Percentiles rank a stretch among this genome's conserved stretches.
Conservation (phyloP, 768 basidiomycete species). For the Pleurotus ostreatus region DNA sequence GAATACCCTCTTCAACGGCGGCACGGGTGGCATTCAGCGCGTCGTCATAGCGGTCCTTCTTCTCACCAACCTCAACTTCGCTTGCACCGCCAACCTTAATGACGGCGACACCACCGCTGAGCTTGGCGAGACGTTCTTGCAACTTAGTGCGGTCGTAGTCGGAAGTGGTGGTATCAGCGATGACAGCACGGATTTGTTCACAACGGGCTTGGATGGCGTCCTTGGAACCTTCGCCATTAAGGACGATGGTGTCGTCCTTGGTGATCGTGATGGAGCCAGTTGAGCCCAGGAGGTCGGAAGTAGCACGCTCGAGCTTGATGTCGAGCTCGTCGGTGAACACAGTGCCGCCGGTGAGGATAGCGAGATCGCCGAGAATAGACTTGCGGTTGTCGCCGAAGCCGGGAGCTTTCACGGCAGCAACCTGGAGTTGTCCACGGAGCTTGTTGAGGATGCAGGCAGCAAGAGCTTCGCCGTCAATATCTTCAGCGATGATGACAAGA, state of each 20-base stretch:
- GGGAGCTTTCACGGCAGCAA: slow-evolving; percentile 93
- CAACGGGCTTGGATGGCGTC: slow-evolving; percentile 88
- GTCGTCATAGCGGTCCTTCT: slow-evolving; percentile 98
- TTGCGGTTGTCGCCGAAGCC: slow-evolving; percentile 99
- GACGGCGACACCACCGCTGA: slow-evolving; percentile 94
- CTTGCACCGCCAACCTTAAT: slow-evolving; percentile 94
- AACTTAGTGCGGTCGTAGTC: slow-evolving; percentile 95
- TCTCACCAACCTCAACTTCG: slow-evolving; percentile 97
- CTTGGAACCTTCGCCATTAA: slow-evolving; percentile 93
- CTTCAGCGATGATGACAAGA: slow-evolving; percentile 94
- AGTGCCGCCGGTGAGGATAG: slow-evolving; percentile 95
- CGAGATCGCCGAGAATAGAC: slow-evolving; percentile 93
- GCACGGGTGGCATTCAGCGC: slow-evolving; percentile 97
- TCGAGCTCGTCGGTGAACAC: slow-evolving; percentile 97
- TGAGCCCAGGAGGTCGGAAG: slow-evolving; percentile 83
- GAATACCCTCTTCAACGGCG: slow-evolving; percentile 97
- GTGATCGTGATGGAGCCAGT: slow-evolving; percentile 92
- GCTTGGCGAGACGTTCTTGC: slow-evolving; percentile 95
- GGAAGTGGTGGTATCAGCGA: slow-evolving; percentile 78
- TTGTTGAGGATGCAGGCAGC: slow-evolving; percentile 99
- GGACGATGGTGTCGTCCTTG: slow-evolving; percentile 95
- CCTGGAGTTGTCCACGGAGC: slow-evolving; percentile 94
- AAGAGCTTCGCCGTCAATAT: slow-evolving; percentile 95
- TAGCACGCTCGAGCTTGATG: slow-evolving; percentile 93
- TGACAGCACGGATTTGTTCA: slow-evolving; percentile 87